These are phyloP conservation scores for Fusarium haematococcum DNA, from an alignment of 2,329 filamentous ascomycete genomes.

Conservation along the genomic window DNA sequence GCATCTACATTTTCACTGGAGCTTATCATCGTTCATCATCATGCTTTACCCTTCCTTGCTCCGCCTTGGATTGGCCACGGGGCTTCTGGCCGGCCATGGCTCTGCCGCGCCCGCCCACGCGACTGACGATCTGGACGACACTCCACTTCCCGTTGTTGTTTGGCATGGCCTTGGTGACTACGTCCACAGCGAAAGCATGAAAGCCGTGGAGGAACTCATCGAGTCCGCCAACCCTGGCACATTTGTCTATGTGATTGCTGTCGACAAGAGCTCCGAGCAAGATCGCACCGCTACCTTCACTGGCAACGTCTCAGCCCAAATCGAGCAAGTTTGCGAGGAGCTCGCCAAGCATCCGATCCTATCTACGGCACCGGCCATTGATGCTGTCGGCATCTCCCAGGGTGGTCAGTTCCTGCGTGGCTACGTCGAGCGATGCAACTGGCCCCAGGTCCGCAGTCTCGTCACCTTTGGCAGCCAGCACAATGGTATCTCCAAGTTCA, in stretches of 20 bases:
- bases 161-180: slow-evolving; percentile 90
- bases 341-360: slow-evolving; percentile 83
- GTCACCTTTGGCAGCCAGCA: slow-evolving; percentile 93
- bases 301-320: slow-evolving; percentile 86
- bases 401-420: slow-evolving; percentile 96
- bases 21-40: not conserved
- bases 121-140: slow-evolving; percentile 61
- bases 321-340: slow-evolving; percentile 81
- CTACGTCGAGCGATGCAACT: slow-evolving; percentile 89
- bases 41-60: slow-evolving; percentile 37
- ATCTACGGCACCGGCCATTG: slow-evolving; percentile 83
- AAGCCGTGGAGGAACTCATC: slow-evolving; percentile 76
- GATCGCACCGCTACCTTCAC: slow-evolving; percentile 91
- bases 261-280: slow-evolving; percentile 72
- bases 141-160: slow-evolving; percentile 89
- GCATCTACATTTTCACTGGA: slow-evolving; percentile 9
- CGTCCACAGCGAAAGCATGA: slow-evolving; percentile 81
- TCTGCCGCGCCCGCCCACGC: slow-evolving; percentile 36
- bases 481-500: slow-evolving; percentile 89
- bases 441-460: slow-evolving; percentile 78
- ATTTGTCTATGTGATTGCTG: slow-evolving; percentile 81
- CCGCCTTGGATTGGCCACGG: slow-evolving; percentile 47
- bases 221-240: slow-evolving; percentile 83
- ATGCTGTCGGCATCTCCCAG: slow-evolving; percentile 95
- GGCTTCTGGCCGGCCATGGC: slow-evolving; percentile 44